Evolutionary conservation across 306 rosid species (phyloP).

Genomic region (Cucurbita pepo): DNA sequence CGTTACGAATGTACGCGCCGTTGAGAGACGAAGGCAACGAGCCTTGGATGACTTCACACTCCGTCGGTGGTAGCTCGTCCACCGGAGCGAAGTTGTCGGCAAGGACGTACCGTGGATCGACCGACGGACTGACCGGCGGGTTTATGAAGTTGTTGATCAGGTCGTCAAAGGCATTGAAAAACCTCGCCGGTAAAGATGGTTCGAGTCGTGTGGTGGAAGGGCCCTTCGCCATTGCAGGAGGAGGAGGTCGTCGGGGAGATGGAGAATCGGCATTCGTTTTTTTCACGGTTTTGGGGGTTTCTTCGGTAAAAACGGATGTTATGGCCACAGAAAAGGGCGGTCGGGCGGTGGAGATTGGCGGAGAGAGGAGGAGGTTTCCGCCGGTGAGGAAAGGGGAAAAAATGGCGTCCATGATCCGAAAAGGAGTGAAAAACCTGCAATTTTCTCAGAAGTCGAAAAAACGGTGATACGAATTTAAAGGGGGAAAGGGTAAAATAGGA

Average conservation of each 20-base stretch:
- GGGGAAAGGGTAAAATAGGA: background rate
- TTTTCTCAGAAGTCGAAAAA: background rate
- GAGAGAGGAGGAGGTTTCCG: background rate
- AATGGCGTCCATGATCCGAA: background rate
- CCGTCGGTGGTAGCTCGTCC: constrained; percentile 62
- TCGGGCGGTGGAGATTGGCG: background rate
- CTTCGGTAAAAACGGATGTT: constrained; percentile 1
- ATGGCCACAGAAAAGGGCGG: background rate
- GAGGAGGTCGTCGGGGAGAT: background rate
- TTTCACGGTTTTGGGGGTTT: background rate
- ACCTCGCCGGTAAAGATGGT: constrained; percentile 7
- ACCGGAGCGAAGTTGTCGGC: constrained; percentile 66
- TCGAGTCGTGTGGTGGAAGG: background rate
- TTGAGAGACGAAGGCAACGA: constrained; percentile 40
- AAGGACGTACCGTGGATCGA: constrained; percentile 44
- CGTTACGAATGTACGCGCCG: constrained; percentile 80
- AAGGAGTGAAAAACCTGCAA: background rate
- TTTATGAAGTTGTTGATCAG: constrained; percentile 67
- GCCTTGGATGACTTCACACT: constrained; percentile 36
- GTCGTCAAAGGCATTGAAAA: constrained; percentile 49
- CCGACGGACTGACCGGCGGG: constrained; percentile 42
- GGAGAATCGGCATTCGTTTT: background rate
- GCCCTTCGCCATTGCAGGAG: background rate
- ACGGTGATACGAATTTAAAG: background rate
- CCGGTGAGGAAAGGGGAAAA: constrained; percentile 4